Evolutionary conservation across 164 flowering plant genomes (phyloP).

Genomic region (Tinospora cordifolia): DNA sequence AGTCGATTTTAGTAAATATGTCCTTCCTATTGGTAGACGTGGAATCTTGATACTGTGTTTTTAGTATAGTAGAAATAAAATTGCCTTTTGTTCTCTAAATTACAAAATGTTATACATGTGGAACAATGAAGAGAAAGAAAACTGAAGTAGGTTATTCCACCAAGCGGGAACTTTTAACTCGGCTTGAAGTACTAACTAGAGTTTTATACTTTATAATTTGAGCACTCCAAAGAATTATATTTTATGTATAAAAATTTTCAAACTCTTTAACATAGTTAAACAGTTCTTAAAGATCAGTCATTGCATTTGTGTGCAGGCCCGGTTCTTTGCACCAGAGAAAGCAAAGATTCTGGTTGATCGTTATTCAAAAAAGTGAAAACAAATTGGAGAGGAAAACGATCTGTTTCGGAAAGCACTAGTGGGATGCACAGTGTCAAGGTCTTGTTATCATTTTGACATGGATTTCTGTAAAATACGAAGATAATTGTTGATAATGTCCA

Average conservation of each 20-base stretch:
- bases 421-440: background rate
- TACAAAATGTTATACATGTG: too few relatives aligned
- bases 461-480: background rate
- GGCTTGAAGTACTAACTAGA: background rate
- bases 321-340: conserved; percentile 82
- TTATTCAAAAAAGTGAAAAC: conserved; percentile 37
- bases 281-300: background rate
- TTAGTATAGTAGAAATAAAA: too few relatives aligned
- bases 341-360: conserved; percentile 79
- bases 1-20: too few relatives aligned
- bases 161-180: background rate
- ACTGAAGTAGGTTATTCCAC: too few relatives aligned
- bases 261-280: background rate
- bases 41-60: too few relatives aligned
- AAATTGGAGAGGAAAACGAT: background rate
- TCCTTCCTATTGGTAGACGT: too few relatives aligned
- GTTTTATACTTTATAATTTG: background rate
- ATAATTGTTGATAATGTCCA: background rate
- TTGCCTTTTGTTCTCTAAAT: too few relatives aligned
- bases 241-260: background rate
- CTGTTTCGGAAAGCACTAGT: background rate
- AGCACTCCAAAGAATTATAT: background rate
- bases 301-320: conserved; percentile 43
- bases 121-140: too few relatives aligned
- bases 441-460: background rate